Evolutionary conservation across 768 basidiomycete genomes (phyloP), one percentile per base, ranked within the genome.

Genomic region (Leccinum truebloodii): DNA sequence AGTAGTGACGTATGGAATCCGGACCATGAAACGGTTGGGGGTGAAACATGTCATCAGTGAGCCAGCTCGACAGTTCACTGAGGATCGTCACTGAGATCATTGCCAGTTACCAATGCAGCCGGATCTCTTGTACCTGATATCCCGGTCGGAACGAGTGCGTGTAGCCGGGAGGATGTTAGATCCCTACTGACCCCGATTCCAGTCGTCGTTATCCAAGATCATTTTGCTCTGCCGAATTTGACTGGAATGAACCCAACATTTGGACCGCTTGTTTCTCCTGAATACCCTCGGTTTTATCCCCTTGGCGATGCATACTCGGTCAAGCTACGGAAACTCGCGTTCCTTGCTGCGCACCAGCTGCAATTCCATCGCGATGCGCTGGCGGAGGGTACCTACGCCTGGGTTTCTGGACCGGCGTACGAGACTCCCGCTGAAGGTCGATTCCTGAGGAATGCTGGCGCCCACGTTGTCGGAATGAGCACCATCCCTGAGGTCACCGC

Each of bases 381-480:
- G 13, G 84, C 83, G 3, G 94, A 95, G 70, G 94, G 94, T 0
- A 85, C 83, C 2, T 95, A 95, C 65, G 92, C 92, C 1, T 95
- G 92, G 90, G 94, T 95, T 51, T 83, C 86, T 32, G 94, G 94
- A 0, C 94, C 94, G 14, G 90, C 92, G 8, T 95, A 95, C 69
- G 94, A 95, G 75, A 92, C 90, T 1, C 86, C 89, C 3, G 93
- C 92, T 0, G 94, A 96, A 66, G 94, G 92, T 34, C 79, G 87
- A 52, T 86, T 94, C 75, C 76, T 95, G 44, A 77, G 89, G 16
- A 74, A 76, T 8, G 86, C 84, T 0, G 94, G 94, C 3, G 94
- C 89, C 1, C 92, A 93, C 66, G 89, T 94, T n/a, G 94, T 95
- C 2, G 94, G 94, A 2, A 95, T 95, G 94, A 93, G 90, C 65